Evolutionary conservation across 1,284 basidiomycete species (phyloP), one percentile per base, ranked within the genome.

Genomic region (Lignosus rhinocerotis): DNA sequence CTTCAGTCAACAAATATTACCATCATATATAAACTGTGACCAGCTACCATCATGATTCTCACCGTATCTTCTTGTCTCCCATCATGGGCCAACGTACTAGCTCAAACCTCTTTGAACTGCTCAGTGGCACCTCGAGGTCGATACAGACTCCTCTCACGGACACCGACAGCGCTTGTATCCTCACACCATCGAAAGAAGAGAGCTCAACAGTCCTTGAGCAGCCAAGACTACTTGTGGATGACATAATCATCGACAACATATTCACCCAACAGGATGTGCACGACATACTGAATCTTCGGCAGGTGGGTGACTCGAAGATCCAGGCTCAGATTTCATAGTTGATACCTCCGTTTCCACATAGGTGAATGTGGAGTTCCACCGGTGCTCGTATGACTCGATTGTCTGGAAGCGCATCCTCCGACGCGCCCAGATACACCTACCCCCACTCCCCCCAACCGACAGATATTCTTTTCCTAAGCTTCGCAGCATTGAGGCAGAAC

Each of bases 361-460:
- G 60, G 54, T 54, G 1, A 53, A 46, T 33, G 16, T 41, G 30
- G 56, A 59, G 36, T 48, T 56, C 47, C 50, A 36, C 10, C 39
- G 39, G 3, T 58, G 54, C 38, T 50, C 87, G 0, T 84, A 86
- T 56, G 80, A 88, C 60, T 79, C 86, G 11, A 72, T 81, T 51
- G 81, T 90, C 31, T 91, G 88, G 88, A 86, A 86, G 67, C 80
- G 81, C 31, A 80, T 87, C 60, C 72, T 90, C 53, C 70, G 72
- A 47, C 70, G 73, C 12, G 75, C 87, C 57, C 75, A 74, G 25
- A 14, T n/a, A 17, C 75, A 85, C 31, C 82, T 80, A 7, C 71
- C 86, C n/a, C 83, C 86, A 2, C 84, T 87, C 2, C 86, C 87
- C 1, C 87, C 86, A 0, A 84, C 84, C 0, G 75, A 78, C 46